Percentiles rank a stretch among this genome's conserved stretches.
These are phyloP conservation scores for Clausena lansium DNA, from an alignment of 345 rosid genomes.

Conservation along the genomic window DNA sequence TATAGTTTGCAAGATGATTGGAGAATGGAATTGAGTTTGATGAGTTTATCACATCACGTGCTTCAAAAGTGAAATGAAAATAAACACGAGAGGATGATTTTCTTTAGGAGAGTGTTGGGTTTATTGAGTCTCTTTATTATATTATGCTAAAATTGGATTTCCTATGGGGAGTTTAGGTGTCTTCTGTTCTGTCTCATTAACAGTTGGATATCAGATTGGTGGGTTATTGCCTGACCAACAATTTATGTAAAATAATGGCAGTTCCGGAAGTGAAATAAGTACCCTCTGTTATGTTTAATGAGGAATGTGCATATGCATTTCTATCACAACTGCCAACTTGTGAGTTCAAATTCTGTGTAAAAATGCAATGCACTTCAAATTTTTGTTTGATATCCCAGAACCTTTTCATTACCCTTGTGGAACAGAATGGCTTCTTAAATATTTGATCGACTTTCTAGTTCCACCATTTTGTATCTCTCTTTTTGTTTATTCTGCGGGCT, in stretches of 20 bases:
- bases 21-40: neutral
- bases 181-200: neutral
- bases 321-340: neutral
- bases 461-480: too few relatives aligned
- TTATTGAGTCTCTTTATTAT: neutral
- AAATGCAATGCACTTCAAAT: neutral
- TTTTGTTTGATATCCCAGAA: neutral
- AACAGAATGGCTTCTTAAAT: neutral
- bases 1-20: neutral
- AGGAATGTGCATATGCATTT: neutral
- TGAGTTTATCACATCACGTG: neutral
- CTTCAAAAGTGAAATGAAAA: neutral
- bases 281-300: neutral
- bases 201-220: neutral
- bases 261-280: neutral
- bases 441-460: neutral
- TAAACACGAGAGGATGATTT: neutral
- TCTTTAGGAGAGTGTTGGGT: neutral
- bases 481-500: neutral
- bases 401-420: neutral
- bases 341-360: neutral
- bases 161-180: neutral
- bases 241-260: neutral
- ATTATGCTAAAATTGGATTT: neutral
- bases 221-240: neutral